Percentiles rank a stretch among this genome's conserved stretches.
Conservation (phyloP, 2,329 filamentous ascomycete genomes). For the Diplodia corticola region DNA sequence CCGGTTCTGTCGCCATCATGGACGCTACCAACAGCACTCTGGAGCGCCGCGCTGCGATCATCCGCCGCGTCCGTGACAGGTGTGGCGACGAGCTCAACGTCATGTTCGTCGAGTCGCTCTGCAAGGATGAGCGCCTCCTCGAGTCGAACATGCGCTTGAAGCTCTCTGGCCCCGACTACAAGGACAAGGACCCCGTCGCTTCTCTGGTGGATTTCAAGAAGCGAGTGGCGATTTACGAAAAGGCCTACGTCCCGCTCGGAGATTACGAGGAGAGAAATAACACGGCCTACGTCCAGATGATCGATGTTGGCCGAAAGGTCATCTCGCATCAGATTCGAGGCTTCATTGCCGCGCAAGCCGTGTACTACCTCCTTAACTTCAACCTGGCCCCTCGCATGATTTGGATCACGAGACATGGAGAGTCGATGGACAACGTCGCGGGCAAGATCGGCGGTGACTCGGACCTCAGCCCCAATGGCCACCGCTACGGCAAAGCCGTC, state of each 20-base stretch:
- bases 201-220: conserved; percentile 90
- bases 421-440: conserved; percentile 81
- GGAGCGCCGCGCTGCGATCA: conserved; percentile 77
- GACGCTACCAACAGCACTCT: conserved; percentile 98
- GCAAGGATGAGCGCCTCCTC: conserved; percentile 77
- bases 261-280: conserved; percentile 87
- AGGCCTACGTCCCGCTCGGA: conserved; percentile 87
- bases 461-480: conserved; percentile 75
- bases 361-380: conserved; percentile 94
- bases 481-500: conserved; percentile 75
- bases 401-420: conserved; percentile 95
- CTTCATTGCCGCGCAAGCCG: conserved; percentile 88
- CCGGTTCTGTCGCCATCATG: conserved; percentile 89
- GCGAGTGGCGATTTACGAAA: conserved; percentile 89
- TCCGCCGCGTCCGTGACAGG: conserved; percentile 76
- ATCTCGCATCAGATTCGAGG: conserved; percentile 87
- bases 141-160: conserved; percentile 98
- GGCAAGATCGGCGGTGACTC: conserved; percentile 93
- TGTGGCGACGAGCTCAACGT: conserved; percentile 86
- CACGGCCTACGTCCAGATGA: conserved; percentile 96
- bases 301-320: conserved; percentile 93
- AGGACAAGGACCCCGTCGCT: conserved; percentile 82
- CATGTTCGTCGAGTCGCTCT: conserved; percentile 93
- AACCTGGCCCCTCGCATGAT: conserved; percentile 94
- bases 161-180: conserved; percentile 93